Base-by-base conservation (phyloP, 345 rosid genomes). In the Laguncularia racemosa region DNA sequence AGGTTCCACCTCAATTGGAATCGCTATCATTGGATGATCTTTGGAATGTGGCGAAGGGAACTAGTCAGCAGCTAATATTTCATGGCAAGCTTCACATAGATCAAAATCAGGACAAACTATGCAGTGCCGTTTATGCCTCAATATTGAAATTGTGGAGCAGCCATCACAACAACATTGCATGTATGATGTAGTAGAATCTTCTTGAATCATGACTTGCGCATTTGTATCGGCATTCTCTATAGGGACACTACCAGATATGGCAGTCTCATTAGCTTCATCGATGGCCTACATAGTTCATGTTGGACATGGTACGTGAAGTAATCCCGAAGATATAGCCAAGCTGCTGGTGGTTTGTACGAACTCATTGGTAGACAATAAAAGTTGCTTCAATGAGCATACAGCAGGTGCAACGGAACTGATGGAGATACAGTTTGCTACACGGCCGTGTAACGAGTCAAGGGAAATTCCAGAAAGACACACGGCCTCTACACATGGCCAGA, bases 81-180 rank as follows among this genome's bases (percentile, higher is more conserved):
- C 95, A 84, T 93, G 82, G 67, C 99, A 93, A 55, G 88, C 84
- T 81, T 89, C 99, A 61, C 99, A 93, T 46, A 93, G 73, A 73
- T 89, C 99, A 78, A 93, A 93, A 81, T 93, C 99, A 50, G 97
- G 92, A 71, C 99, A 93, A 52, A 89, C 61, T 28, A 97, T 93
- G 69, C 97, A 93, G 69, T 93, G 99, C 99, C 99, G 89, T 73
- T 97, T 87, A 61, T 86, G 77, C 74, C 96, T 75, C 48, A 85
- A 78, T 75, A 93, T 93, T 47, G 99, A 97, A 51, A 89, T 97
- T 2, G 96, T 93, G 69, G 97, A 80, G 78, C 99, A 93, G 64
- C 97, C 96, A 68, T 93, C 99, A 77, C 99, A 93, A 70, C 96
- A 85, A 70, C 87, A 93, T 59, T 93, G 99, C 57, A 93, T 97